Percentiles rank a stretch among this genome's conserved stretches.
Conservation (phyloP, 83 land plant species). For the Larix sibirica region DNA sequence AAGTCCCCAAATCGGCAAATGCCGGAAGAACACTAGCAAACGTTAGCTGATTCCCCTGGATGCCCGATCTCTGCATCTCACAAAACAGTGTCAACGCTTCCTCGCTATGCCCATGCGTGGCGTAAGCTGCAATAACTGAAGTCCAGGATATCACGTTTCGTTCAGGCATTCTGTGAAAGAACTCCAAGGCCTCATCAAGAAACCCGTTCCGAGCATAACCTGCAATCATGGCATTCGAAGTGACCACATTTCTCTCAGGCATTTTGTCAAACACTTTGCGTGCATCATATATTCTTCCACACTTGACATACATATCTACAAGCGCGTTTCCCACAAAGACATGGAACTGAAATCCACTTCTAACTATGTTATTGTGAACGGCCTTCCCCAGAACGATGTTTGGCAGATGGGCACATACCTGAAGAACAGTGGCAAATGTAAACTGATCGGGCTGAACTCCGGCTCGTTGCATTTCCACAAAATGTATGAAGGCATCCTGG, state of each 20-base stretch:
- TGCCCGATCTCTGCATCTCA: conserved; percentile 3
- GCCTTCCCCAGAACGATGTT: background rate
- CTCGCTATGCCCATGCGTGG: background rate
- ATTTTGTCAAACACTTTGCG: conserved; percentile 5
- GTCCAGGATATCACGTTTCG: conserved; percentile 5
- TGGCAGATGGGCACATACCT: background rate
- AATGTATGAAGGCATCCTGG: conserved; percentile 3
- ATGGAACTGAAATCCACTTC: conserved; percentile 7
- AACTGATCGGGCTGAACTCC: background rate
- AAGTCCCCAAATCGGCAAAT: background rate
- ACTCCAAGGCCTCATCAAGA: too few relatives aligned
- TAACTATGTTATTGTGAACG: conserved; percentile 8
- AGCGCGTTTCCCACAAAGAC: conserved; percentile 8
- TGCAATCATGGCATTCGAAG: too few relatives aligned
- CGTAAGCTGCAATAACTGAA: background rate
- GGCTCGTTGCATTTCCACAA: conserved; percentile 26
- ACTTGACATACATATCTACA: conserved; percentile 22
- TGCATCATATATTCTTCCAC: conserved; percentile 9
- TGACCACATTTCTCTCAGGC: background rate
- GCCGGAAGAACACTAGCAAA: background rate
- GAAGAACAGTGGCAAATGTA: background rate
- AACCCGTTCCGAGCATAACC: too few relatives aligned
- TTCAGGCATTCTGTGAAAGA: too few relatives aligned
- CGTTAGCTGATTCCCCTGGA: background rate
- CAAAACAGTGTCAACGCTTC: conserved; percentile 11